Evolutionary conservation across 306 rosid species (phyloP), one percentile per base, ranked within the genome.

Genomic region (Erythrophleum fordii): DNA sequence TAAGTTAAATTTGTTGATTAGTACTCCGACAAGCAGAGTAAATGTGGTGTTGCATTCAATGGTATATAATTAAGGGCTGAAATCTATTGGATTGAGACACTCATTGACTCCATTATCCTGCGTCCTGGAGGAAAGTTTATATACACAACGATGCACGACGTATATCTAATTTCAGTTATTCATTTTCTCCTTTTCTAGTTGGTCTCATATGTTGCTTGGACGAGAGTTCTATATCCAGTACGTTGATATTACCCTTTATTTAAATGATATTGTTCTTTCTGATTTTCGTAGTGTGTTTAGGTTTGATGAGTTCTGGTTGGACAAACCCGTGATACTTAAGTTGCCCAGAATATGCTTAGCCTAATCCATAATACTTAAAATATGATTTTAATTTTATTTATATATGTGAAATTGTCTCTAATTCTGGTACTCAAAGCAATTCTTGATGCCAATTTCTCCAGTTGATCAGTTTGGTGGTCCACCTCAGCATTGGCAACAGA

Each of bases 401-500:
- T 64, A 28, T 22, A 22, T 39, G 69, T 64, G 39, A 77, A 77
- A 78, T 34, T 61, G 13, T 26, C 25, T 59, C n/a, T 62, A 14
- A 23, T 42, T 37, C 11, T 52, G 53, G 60, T 5, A 13, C 37
- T 48, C 49, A 72, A 73, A n/a, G n/a, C 44, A 9, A 58, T 42
- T 69, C 2, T 72, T 62, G 76, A 49, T 66, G 13, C 60, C 61
- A 25, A 44, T 77, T 45, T 86, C 60, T 76, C 41, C 85, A 87
- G 89, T 68, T 78, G 92, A 83, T 66, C 66, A 74, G 56, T 67
- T 61, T 65, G 80, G 78, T 31, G 92, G 64, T 61, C 70, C 42
- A 29, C 76, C 75, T 77, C 88, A 79, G 73, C 61, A 77, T 25
- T 61, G 46, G 83, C 86, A 83, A 59, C 69, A 42, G 4, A 56